Evolutionary conservation across 225 moss, liverwort and hornwort genomes (phyloP).

Genomic region (Climacium dendroides): DNA sequence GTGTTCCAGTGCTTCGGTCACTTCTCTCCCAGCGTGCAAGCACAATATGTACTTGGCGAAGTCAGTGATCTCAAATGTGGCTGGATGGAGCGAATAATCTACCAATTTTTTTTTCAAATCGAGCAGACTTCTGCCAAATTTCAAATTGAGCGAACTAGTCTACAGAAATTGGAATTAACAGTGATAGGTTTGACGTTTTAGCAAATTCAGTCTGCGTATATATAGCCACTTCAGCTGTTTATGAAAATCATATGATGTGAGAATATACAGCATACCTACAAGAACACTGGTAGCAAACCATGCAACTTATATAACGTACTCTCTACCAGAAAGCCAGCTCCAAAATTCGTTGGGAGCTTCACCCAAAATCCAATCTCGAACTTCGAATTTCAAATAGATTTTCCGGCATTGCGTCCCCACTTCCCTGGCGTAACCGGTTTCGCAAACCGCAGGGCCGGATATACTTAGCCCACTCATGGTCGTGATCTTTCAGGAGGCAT

Average conservation of each 20-base stretch:
- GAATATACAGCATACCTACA: neutral
- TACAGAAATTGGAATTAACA: neutral
- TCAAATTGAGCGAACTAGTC: neutral
- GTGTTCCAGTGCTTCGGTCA: no score
- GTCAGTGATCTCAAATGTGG: neutral
- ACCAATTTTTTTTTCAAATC: no score
- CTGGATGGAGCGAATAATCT: neutral
- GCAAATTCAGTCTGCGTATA: neutral
- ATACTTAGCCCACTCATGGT: neutral
- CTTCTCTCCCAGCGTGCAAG: no score
- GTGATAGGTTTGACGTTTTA: neutral
- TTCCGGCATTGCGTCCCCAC: neutral
- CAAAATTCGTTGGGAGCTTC: neutral
- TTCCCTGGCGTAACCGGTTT: neutral
- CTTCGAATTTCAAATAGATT: neutral
- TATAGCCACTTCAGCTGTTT: neutral
- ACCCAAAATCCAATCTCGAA: neutral
- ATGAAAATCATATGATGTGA: neutral
- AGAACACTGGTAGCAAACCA: neutral
- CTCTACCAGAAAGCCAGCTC: neutral
- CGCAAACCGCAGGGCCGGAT: neutral
- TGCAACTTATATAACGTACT: neutral
- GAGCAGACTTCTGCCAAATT: neutral
- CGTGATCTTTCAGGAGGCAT: neutral
- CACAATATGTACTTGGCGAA: no score